Evolutionary conservation across 2,329 filamentous ascomycete genomes (phyloP).

Genomic region (Leptoxyphium fumago): DNA sequence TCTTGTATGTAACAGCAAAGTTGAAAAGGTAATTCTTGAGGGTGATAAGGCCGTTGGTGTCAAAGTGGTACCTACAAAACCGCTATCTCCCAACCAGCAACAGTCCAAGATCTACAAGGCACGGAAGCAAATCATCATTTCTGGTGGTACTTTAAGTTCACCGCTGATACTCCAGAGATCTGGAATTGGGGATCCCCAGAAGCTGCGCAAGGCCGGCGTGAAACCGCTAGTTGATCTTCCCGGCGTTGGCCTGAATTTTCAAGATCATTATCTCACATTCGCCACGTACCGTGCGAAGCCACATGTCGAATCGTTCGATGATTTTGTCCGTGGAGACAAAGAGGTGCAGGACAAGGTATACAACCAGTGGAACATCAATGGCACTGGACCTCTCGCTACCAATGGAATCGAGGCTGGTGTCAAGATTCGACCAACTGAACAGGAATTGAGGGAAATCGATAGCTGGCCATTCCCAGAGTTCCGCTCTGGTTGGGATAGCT

Average conservation of each 20-base stretch:
- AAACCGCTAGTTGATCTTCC: constrained; percentile 56
- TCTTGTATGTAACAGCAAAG: constrained; percentile 59
- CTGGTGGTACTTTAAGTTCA: constrained; percentile 57
- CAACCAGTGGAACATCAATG: constrained; percentile 65
- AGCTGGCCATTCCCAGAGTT: constrained; percentile 63
- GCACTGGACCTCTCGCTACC: constrained; percentile 61
- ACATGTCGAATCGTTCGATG: constrained; percentile 63
- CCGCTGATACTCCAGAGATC: constrained; percentile 63
- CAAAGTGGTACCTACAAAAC: constrained; percentile 55
- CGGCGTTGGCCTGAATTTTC: constrained; percentile 62
- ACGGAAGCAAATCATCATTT: constrained; percentile 60
- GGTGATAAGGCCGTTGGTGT: constrained; percentile 58
- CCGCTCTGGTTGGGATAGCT: constrained; percentile 59
- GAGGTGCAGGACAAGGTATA: constrained; percentile 59
- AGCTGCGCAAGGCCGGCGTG: constrained; percentile 53
- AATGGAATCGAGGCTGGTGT: constrained; percentile 71
- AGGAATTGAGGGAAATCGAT: constrained; percentile 55
- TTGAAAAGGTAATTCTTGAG: constrained; percentile 62
- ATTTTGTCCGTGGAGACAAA: constrained; percentile 61
- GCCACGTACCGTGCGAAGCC: constrained; percentile 58
- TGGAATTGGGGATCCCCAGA: constrained; percentile 55
- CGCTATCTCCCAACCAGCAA: constrained; percentile 39
- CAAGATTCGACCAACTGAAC: constrained; percentile 56
- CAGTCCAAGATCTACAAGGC: constrained; percentile 47
- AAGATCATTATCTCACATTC: constrained; percentile 62